A percentile compares a stretch with the other conserved stretches of the same genome.
These are phyloP conservation scores for Blakeslea trispora DNA, from an alignment of 371 early-diverging fungal genomes.

Conservation along the genomic window DNA sequence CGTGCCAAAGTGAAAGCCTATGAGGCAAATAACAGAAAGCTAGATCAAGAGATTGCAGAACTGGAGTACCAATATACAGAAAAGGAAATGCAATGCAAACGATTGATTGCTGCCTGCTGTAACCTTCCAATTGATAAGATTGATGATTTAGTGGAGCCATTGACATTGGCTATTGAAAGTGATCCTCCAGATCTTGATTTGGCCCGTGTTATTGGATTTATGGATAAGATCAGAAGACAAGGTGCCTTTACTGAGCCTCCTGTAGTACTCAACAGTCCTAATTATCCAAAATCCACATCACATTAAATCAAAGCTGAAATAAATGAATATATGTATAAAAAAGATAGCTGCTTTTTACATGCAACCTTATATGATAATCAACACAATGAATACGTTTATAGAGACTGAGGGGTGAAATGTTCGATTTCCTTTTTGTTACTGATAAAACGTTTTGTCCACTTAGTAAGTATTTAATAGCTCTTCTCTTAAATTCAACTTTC, in stretches of 20 bases:
- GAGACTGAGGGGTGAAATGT: too few relatives aligned
- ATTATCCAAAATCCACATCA: too few relatives aligned
- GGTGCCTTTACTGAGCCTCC: conserved; percentile 31
- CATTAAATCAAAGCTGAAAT: too few relatives aligned
- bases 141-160: conserved; percentile 64
- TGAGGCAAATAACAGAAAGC: conserved; percentile 40
- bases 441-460: too few relatives aligned
- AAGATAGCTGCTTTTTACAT: too few relatives aligned
- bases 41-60: conserved; percentile 41
- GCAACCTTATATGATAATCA: too few relatives aligned
- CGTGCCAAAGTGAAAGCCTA: conserved; percentile 53
- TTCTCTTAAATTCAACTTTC: too few relatives aligned
- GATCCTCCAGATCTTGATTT: conserved; percentile 68
- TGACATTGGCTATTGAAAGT: conserved; percentile 73
- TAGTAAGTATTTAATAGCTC: too few relatives aligned
- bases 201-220: conserved; percentile 59
- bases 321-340: too few relatives aligned
- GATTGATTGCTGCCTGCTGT: conserved; percentile 79
- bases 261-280: too few relatives aligned
- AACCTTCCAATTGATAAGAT: conserved; percentile 67
- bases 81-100: conserved; percentile 68
- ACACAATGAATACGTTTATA: too few relatives aligned
- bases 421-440: too few relatives aligned
- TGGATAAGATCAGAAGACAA: conserved; percentile 57
- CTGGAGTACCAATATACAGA: conserved; percentile 42